These are phyloP conservation scores for Gyrodon lividus DNA, from an alignment of 768 basidiomycete genomes.

Conservation along the genomic window DNA sequence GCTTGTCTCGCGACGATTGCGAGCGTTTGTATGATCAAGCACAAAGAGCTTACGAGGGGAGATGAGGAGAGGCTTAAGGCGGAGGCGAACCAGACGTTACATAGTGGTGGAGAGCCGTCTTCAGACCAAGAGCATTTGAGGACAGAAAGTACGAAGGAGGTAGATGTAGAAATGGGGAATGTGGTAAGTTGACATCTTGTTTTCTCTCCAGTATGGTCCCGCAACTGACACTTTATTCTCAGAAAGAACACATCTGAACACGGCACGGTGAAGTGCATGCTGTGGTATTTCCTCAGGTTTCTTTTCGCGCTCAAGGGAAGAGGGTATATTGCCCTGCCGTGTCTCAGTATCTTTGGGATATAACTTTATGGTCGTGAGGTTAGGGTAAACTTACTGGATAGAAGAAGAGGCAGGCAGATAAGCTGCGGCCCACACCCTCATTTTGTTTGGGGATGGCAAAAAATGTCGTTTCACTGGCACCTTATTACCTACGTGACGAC, in stretches of 20 bases:
- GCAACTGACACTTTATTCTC: not conserved
- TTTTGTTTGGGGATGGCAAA: too few species aligned
- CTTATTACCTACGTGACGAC: too few species aligned
- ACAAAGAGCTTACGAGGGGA: constrained; percentile 54
- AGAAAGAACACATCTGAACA: not conserved
- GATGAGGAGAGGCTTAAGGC: constrained; percentile 55
- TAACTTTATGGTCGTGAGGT: too few species aligned
- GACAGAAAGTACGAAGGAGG: not conserved
- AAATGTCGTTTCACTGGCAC: too few species aligned
- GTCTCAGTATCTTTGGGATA: too few species aligned
- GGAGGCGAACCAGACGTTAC: constrained; percentile 29
- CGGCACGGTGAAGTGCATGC: constrained; percentile 12
- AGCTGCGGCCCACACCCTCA: too few species aligned
- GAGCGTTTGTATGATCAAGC: constrained; percentile 59
- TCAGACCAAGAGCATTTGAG: not conserved
- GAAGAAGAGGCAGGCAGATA: too few species aligned
- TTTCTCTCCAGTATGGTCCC: not conserved
- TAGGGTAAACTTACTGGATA: too few species aligned
- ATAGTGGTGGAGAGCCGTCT: not conserved
- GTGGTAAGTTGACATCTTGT: not conserved
- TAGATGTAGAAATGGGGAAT: not conserved
- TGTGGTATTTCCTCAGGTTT: too few species aligned
- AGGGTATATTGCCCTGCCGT: too few species aligned
- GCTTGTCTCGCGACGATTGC: constrained; percentile 54
- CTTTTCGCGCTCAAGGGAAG: too few species aligned